Base-by-base conservation (phyloP, 768 basidiomycete genomes). In the Agaricus subrufescens region DNA sequence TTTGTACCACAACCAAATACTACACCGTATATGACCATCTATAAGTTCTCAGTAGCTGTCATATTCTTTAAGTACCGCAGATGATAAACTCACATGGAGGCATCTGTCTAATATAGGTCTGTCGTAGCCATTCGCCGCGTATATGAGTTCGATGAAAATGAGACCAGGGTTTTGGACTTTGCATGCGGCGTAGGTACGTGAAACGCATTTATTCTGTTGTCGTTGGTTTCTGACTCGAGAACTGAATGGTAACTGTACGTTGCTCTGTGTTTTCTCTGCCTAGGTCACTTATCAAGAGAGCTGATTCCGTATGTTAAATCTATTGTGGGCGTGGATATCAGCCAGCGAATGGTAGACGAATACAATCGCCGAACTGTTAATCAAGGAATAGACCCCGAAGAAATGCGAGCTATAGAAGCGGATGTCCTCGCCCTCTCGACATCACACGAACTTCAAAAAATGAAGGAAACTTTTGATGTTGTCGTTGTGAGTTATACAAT, bases 241-340 rank as follows among this genome's bases (percentile, higher is more conserved):
- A 19, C 19, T 19, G 19, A 19, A 19, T 19, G 19, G 19, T 19
- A 19, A 19, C 19, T 19, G 19, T 19, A 19, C 19, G 1, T 19
- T 19, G 19, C 19, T 19, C 19, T 19, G 19, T 46, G 14, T 44
- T 43, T 45, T 23, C 10, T 26, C 51, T 29, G 29, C 27, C 19
- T 40, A 91, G 90, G 90, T 14, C 67, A 83, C 23, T 67, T 89
- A 14, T 85, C 89, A 2, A 76, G 81, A 59, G 76, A 79, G 43
- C 75, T 91, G 25, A 82, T 81, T 0, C 74, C 82, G 1, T 71
- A 86, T 60, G 78, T 79, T 46, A 86, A 82, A 64, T 73, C 73
- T 30, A 78, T 91, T 58, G 69, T 90, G 14, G 90, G 89, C 9
- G 82, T 88, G 14, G 91, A 92, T 64, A 86, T 91, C 64, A 89